phyloP scores from a whole-genome alignment of 805 yeast species.

The Candida mattraensis region DNA sequence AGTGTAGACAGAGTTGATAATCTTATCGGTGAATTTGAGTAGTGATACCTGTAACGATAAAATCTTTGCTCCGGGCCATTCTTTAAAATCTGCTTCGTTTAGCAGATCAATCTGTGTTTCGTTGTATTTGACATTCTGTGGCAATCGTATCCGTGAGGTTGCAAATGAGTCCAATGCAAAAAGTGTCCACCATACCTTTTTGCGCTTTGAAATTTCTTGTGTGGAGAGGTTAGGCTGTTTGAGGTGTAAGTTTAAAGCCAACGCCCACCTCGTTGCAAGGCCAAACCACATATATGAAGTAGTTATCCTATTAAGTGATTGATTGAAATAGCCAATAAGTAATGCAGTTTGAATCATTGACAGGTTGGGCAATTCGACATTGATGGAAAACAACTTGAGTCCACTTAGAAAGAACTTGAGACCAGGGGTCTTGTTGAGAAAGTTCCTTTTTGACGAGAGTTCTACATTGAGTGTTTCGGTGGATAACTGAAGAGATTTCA shows the following conservation, averaged over 20 bases:
- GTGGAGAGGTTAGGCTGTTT: constrained; percentile 19
- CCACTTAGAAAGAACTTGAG: constrained; percentile 31
- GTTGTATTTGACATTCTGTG: constrained; percentile 34
- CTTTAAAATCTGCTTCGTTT: constrained; percentile 26
- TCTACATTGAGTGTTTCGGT: constrained; percentile 16
- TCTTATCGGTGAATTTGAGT: constrained; percentile 30
- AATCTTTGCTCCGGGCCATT: constrained; percentile 32
- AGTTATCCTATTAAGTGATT: constrained; percentile 38
- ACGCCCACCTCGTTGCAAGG: constrained; percentile 33
- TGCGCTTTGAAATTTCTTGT: constrained; percentile 31
- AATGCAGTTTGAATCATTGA: constrained; percentile 35
- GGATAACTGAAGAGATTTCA: constrained; percentile 21
- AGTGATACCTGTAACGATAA: constrained; percentile 30
- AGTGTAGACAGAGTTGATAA: constrained; percentile 35
- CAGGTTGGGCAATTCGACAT: constrained; percentile 35
- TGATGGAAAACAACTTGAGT: constrained; percentile 25
- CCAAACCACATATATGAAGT: constrained; percentile 37
- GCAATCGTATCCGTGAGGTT: constrained; percentile 38
- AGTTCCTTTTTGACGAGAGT: constrained; percentile 16
- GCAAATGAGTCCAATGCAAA: constrained; percentile 37
- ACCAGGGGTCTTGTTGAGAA: constrained; percentile 30
- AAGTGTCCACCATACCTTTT: constrained; percentile 42
- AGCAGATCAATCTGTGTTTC: constrained; percentile 35
- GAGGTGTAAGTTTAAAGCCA: constrained; percentile 35
- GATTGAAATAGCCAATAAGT: constrained; percentile 36